Evolutionary conservation across 2,329 filamentous ascomycete species (phyloP).

Genomic region (Chaetomium globosum): DNA sequence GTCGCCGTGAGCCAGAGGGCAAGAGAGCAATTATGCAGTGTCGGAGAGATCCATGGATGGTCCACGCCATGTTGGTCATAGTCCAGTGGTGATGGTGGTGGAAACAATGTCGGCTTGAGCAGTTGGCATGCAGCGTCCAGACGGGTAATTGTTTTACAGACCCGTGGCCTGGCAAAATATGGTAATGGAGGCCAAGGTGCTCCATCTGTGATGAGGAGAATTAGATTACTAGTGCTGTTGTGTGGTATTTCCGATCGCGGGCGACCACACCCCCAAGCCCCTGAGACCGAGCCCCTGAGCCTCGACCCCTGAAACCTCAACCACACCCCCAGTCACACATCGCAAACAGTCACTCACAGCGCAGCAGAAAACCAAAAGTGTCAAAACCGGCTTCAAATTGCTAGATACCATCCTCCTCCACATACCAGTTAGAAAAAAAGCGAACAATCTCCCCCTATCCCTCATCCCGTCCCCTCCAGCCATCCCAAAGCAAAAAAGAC

Average conservation of each 20-base stretch:
- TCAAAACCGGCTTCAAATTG: slow-evolving; percentile 20
- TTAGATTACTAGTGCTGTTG: neutral
- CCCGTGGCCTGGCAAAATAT: neutral
- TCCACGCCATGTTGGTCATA: neutral
- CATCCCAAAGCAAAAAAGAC: slow-evolving; percentile 1
- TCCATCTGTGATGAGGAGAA: neutral
- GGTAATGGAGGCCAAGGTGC: neutral
- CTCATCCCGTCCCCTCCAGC: neutral
- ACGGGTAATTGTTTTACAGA: neutral
- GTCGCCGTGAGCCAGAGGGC: neutral
- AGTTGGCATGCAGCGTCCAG: neutral
- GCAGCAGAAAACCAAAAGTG: slow-evolving; percentile 2
- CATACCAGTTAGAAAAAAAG: slow-evolving; percentile 14
- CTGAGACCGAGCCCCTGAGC: neutral
- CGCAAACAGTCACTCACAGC: neutral
- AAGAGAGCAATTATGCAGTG: neutral
- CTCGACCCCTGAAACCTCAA: neutral
- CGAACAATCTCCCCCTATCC: neutral
- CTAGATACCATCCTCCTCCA: slow-evolving; percentile 13
- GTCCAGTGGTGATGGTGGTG: neutral
- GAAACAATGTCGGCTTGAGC: neutral
- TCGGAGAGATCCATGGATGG: neutral
- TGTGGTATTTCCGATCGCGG: neutral
- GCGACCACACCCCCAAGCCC: neutral
- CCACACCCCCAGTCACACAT: neutral